Percentiles rank a stretch among this genome's conserved stretches.
Conservation (phyloP, 192 early-diverging fungal genomes). For the Backusella tuberculispora region DNA sequence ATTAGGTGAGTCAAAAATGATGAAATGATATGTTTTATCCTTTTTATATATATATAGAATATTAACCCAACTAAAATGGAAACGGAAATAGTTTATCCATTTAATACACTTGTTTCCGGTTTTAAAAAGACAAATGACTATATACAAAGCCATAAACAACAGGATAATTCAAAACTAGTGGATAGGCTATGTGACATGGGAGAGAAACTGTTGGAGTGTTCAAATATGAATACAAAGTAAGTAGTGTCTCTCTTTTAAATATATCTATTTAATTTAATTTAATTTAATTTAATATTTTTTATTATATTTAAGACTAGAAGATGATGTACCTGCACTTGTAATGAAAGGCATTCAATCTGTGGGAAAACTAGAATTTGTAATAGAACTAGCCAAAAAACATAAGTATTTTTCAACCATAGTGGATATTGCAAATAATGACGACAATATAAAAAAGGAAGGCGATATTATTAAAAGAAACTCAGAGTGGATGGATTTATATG, state of each 20-base stretch:
- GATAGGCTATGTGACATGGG: not conserved
- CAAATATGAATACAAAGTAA: not conserved
- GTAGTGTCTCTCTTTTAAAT: not conserved
- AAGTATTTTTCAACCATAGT: not conserved
- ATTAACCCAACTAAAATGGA: not conserved
- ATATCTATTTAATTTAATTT: not conserved
- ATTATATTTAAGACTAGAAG: constrained; percentile 5
- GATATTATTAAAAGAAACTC: not conserved
- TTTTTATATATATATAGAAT: too few species aligned
- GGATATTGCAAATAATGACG: not conserved
- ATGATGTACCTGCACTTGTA: not conserved
- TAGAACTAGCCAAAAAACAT: not conserved
- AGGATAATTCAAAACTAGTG: not conserved
- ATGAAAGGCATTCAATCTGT: not conserved
- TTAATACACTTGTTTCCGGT: not conserved
- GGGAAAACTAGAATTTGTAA: not conserved
- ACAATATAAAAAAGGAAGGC: not conserved
- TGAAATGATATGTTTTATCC: not conserved
- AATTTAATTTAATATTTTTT: not conserved
- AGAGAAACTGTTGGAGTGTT: not conserved
- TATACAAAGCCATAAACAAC: not conserved
- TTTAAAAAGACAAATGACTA: not conserved
- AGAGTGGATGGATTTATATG: not conserved
- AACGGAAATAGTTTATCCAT: not conserved
- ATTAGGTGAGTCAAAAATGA: not conserved